Base-by-base conservation (phyloP, 345 rosid genomes). In the Laguncularia racemosa region DNA sequence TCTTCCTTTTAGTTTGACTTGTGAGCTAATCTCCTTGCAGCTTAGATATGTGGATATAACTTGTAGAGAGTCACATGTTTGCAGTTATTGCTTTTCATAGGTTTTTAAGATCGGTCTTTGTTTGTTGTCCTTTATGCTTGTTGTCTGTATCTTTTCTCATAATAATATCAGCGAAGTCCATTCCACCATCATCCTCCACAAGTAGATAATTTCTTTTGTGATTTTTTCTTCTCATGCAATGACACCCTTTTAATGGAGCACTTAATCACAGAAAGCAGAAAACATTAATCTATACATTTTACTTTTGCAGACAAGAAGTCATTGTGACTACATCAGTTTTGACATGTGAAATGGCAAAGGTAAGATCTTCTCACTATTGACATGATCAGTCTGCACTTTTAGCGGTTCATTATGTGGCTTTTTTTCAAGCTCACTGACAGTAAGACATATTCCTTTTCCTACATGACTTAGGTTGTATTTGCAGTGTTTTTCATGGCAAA, bases 291-390 rank as follows among this genome's bases (percentile, higher is more conserved):
- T 15, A 28, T 48, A n/a, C 19, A 21, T 53, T n/a, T n/a, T 61
- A 9, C 40, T 60, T 53, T 20, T 61, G 66, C 78, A 88, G 99
- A 44, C 81, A 61, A 65, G 84, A 95, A 59, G 99, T 95, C 48
- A 84, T 95, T 67, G 97, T 95, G 53, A 95, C 97, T 52, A 72
- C 99, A 69, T 82, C 77, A 54, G 99, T 95, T 70, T 76, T 95
- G 73, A 75, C 81, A 33, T 95, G 99, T 21, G 99, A 95, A 79
- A 19, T 85, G 51, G 85, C 82, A 16, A 95, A 95, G 95, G 97
- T 90, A 71, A 69, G 57, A 40, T 19, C 45, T 11, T 18, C 52
- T 19, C 26, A 13, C 40, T 50, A 20, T 16, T 19, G 16, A 45
- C 15, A 43, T 50, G 13, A 20, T 44, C 46, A 16, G 20, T 28